Evolutionary conservation across 2,329 filamentous ascomycete genomes (phyloP).

Genomic region (Stachybotrys elegans): DNA sequence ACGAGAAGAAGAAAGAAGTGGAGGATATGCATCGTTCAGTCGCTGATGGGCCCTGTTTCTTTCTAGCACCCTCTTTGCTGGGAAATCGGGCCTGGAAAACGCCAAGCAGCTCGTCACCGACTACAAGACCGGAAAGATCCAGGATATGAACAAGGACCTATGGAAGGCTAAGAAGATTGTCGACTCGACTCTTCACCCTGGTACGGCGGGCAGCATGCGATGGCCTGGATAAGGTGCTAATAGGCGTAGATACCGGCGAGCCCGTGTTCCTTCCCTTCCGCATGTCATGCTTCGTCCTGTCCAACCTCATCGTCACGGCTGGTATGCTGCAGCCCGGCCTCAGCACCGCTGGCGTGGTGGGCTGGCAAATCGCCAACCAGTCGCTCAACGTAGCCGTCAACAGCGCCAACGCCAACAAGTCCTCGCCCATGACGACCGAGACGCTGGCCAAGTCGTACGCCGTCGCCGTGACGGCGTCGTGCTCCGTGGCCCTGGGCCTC

Average conservation of each 20-base stretch:
- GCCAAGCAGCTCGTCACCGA: slow-evolving; percentile 76
- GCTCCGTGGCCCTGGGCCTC: slow-evolving; percentile 86
- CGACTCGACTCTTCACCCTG: slow-evolving; percentile 92
- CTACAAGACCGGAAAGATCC: slow-evolving; percentile 81
- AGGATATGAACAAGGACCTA: slow-evolving; percentile 80
- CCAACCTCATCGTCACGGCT: slow-evolving; percentile 89
- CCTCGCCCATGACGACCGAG: slow-evolving; percentile 74
- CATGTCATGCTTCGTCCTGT: slow-evolving; percentile 93
- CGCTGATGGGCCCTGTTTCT: slow-evolving; percentile 2
- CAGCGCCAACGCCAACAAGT: slow-evolving; percentile 97
- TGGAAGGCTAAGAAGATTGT: slow-evolving; percentile 97
- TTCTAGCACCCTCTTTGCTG: slow-evolving; percentile 77
- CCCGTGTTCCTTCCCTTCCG: slow-evolving; percentile 92
- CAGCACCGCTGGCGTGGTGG: slow-evolving; percentile 73
- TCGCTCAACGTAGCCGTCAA: slow-evolving; percentile 98
- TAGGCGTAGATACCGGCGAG: slow-evolving; percentile 74
- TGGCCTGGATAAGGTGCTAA: no score
- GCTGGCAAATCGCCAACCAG: slow-evolving; percentile 96
- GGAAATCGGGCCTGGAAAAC: slow-evolving; percentile 71
- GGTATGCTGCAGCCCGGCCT: slow-evolving; percentile 95
- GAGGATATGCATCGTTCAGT: no score
- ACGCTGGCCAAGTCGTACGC: slow-evolving; percentile 87
- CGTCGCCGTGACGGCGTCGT: slow-evolving; percentile 87
- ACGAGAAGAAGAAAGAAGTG: no score
- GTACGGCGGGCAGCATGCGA: no score